Evolutionary conservation across 768 basidiomycete genomes (phyloP).

Genomic region (Hygrophorus russula): DNA sequence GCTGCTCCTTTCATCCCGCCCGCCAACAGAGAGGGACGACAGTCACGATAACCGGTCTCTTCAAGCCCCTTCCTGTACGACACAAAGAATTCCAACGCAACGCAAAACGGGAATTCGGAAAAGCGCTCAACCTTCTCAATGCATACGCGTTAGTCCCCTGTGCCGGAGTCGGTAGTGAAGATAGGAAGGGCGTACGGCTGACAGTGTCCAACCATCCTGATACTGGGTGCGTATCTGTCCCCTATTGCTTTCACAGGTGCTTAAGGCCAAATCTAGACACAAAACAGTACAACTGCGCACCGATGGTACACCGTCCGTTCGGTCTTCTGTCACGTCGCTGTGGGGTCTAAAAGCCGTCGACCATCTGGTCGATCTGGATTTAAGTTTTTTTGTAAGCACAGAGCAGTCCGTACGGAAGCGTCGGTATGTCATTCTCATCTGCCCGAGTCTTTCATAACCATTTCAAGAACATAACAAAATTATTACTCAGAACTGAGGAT

Average conservation of each 20-base stretch:
- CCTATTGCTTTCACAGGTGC: not conserved
- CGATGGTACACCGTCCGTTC: slow-evolving; percentile 48
- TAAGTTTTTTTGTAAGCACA: slow-evolving; percentile 56
- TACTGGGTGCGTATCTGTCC: slow-evolving; percentile 48
- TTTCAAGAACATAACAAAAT: not conserved
- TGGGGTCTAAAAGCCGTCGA: slow-evolving; percentile 83
- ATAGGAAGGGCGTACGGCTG: slow-evolving; percentile 47
- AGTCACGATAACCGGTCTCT: slow-evolving; percentile 56
- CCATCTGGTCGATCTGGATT: slow-evolving; percentile 59
- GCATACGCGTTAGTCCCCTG: slow-evolving; percentile 89
- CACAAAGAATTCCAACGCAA: slow-evolving; percentile 87
- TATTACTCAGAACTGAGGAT: slow-evolving; percentile 2
- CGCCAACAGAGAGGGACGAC: slow-evolving; percentile 74
- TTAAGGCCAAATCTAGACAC: slow-evolving; percentile 25
- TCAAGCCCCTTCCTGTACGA: slow-evolving; percentile 77
- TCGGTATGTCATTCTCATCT: not conserved
- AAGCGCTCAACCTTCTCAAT: slow-evolving; percentile 69
- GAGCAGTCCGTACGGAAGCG: slow-evolving; percentile 29
- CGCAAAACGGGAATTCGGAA: slow-evolving; percentile 79
- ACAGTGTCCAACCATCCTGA: slow-evolving; percentile 58
- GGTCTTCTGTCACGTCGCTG: slow-evolving; percentile 56
- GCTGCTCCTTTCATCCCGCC: not conserved
- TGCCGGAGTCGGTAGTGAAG: slow-evolving; percentile 40
- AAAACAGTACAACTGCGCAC: slow-evolving; percentile 67
- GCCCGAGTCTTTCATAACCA: not conserved